Evolutionary conservation across 75 land plant genomes (phyloP).

Genomic region (Selaginella moellendorffii): DNA sequence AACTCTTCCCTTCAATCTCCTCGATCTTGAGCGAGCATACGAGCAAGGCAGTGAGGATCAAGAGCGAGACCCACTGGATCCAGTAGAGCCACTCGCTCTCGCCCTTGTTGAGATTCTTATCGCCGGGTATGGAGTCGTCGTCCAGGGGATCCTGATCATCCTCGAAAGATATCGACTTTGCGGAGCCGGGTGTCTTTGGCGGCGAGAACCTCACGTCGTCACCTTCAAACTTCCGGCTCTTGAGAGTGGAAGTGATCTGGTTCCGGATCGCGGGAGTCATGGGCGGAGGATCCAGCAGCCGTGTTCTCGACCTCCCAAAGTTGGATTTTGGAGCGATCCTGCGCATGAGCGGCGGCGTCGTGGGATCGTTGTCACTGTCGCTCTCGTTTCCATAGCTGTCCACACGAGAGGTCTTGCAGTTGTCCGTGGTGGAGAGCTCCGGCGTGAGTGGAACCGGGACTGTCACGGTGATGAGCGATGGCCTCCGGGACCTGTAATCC

Average conservation of each 20-base stretch:
- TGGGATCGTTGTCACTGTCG: neutral
- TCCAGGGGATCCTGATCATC: slow-evolving; percentile 21
- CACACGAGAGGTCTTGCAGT: neutral
- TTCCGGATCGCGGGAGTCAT: neutral
- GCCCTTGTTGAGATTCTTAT: neutral
- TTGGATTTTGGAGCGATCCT: neutral
- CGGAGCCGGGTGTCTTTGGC: neutral
- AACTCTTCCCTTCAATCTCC: slow-evolving; percentile 2
- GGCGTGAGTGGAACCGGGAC: neutral
- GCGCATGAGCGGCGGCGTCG: neutral
- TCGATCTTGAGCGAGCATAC: slow-evolving; percentile 16
- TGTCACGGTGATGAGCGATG: neutral
- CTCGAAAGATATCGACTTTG: neutral
- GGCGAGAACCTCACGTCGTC: neutral
- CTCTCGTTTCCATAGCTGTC: neutral
- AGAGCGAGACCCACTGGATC: slow-evolving; percentile 19
- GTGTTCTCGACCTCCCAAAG: neutral
- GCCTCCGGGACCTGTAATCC: neutral
- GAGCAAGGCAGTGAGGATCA: slow-evolving; percentile 12
- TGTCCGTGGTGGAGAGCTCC: neutral
- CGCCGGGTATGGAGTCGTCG: slow-evolving; percentile 4
- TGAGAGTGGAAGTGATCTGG: neutral
- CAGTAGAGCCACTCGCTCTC: neutral
- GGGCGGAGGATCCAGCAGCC: neutral
- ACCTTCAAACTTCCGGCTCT: slow-evolving; percentile 2